Evolutionary conservation across 176 grass and related monocot genomes (phyloP).

Genomic region (Puya raimondii): DNA sequence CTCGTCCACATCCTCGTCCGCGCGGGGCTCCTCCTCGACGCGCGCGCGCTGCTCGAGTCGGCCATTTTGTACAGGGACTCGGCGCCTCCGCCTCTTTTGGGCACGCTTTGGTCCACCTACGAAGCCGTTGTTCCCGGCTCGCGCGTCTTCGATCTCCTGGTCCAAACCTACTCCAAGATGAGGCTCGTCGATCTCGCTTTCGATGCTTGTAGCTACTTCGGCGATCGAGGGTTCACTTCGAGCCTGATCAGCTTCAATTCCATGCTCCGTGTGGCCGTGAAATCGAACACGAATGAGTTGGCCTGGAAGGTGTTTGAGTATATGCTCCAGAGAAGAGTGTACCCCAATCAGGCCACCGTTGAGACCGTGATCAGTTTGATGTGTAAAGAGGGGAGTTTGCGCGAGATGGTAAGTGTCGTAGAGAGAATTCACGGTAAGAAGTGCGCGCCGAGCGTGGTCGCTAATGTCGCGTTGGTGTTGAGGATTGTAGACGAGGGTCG

Average conservation of each 20-base stretch:
- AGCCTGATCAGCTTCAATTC: slow-evolving; percentile 68
- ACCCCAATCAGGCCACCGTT: slow-evolving; percentile 51
- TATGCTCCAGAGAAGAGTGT: slow-evolving; percentile 68
- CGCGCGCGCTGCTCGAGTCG: slow-evolving; percentile 38
- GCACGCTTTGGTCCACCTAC: slow-evolving; percentile 50
- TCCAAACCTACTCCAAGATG: slow-evolving; percentile 55
- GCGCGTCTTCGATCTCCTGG: slow-evolving; percentile 67
- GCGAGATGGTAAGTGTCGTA: slow-evolving; percentile 24
- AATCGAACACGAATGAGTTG: slow-evolving; percentile 24
- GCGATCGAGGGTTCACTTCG: slow-evolving; percentile 34
- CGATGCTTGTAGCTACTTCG: slow-evolving; percentile 45
- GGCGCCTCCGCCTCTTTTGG: slow-evolving; percentile 10
- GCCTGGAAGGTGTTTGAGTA: slow-evolving; percentile 89
- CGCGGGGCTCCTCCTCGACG: slow-evolving; percentile 44
- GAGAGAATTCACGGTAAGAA: slow-evolving; percentile 55
- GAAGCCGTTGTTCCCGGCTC: slow-evolving; percentile 37
- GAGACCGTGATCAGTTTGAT: slow-evolving; percentile 58
- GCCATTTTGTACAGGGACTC: slow-evolving; percentile 28
- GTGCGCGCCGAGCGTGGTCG: slow-evolving; percentile 32
- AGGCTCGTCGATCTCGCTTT: slow-evolving; percentile 50
- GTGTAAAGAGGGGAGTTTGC: slow-evolving; percentile 50
- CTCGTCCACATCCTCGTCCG: slow-evolving; percentile 68
- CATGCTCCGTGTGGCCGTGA: slow-evolving; percentile 32
- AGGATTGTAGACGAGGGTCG: slow-evolving; percentile 49
- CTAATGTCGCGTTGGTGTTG: slow-evolving; percentile 31